Evolutionary conservation across 2,329 filamentous ascomycete genomes (phyloP).

Genomic region (Lachnellula willkommii): DNA sequence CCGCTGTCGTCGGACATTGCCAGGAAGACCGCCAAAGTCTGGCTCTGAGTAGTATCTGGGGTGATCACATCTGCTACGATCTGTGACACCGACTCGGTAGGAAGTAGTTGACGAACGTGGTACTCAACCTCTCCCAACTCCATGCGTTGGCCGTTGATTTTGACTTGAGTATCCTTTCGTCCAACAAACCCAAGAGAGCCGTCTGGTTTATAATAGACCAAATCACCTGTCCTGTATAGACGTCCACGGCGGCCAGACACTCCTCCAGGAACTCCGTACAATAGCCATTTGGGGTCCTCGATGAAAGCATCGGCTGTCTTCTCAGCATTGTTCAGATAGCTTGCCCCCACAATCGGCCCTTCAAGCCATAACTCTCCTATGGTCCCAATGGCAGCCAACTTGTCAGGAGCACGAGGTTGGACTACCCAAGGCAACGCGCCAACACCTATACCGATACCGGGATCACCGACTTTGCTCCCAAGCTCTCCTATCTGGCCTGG

Average conservation of each 20-base stretch:
- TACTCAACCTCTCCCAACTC: conserved; percentile 56
- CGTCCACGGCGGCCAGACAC: conserved; percentile 21
- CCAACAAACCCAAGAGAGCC: conserved; percentile 51
- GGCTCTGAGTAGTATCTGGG: neutral
- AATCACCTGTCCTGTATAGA: conserved; percentile 56
- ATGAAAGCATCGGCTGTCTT: conserved; percentile 11
- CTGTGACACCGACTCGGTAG: neutral
- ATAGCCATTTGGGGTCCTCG: neutral
- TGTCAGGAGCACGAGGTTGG: neutral
- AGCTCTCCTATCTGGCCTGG: no score
- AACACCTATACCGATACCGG: neutral
- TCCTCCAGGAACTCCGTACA: neutral
- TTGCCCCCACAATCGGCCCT: conserved; percentile 7
- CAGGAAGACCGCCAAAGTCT: neutral
- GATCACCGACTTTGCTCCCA: no score
- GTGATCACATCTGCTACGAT: neutral
- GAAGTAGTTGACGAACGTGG: neutral
- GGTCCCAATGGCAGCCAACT: conserved; percentile 3
- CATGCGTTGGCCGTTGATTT: conserved; percentile 58
- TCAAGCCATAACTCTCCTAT: conserved; percentile 13
- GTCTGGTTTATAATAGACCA: conserved; percentile 49
- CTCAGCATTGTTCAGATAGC: conserved; percentile 11
- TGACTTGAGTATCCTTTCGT: conserved; percentile 61
- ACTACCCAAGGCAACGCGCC: conserved; percentile 7
- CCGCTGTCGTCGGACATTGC: neutral